Percentiles rank a stretch among this genome's conserved stretches.
Conservation (phyloP, 306 rosid species). For the Vicia villosa region DNA sequence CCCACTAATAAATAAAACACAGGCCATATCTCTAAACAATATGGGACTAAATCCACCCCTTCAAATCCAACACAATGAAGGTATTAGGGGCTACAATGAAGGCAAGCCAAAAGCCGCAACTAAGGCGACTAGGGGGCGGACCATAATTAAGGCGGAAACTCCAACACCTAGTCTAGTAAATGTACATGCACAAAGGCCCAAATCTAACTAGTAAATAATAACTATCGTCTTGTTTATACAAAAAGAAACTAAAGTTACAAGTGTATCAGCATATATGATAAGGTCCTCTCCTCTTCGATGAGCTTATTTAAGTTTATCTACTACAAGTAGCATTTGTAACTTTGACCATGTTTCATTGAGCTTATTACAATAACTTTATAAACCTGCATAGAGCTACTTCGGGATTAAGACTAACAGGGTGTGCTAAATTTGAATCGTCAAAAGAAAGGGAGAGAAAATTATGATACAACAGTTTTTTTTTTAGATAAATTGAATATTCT, state of each 20-base stretch:
- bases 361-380: not conserved
- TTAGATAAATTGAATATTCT: not conserved
- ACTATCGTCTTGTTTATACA: constrained; percentile 8
- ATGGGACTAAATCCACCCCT: no score
- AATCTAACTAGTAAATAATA: constrained; percentile 5
- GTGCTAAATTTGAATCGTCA: not conserved
- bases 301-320: no score
- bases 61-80: no score
- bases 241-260: not conserved
- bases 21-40: no score
- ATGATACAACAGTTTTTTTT: not conserved
- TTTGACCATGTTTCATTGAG: not conserved
- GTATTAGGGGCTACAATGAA: no score
- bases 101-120: no score
- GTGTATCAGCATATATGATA: constrained; percentile 11
- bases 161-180: not conserved
- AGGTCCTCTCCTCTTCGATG: not conserved
- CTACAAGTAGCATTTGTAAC: not conserved
- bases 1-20: no score
- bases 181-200: not conserved
- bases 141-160: no score
- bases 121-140: no score
- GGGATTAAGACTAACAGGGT: constrained; percentile 5
- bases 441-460: constrained; percentile 1
- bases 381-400: not conserved